These are phyloP conservation scores for Aureobasidium subglaciale DNA, from an alignment of 2,329 filamentous ascomycete species.

Conservation along the genomic window DNA sequence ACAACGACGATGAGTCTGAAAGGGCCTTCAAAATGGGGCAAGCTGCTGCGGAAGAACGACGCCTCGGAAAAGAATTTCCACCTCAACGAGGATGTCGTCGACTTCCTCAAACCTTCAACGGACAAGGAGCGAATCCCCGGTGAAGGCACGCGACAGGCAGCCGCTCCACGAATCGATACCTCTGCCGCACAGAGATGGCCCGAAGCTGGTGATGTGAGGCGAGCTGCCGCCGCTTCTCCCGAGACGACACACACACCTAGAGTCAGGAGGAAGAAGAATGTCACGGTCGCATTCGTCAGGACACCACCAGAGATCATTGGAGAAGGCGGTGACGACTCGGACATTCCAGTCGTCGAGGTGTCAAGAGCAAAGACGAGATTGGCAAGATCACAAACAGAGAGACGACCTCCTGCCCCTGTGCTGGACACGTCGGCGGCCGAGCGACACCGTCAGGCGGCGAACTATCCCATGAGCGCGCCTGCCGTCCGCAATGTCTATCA, in stretches of 20 bases:
- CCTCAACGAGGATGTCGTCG: slow-evolving; percentile 44
- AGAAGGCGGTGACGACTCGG: slow-evolving; percentile 82
- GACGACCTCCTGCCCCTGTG: slow-evolving; percentile 18
- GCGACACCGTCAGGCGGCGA: not conserved
- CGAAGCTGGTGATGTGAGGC: slow-evolving; percentile 37
- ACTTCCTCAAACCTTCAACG: slow-evolving; percentile 51
- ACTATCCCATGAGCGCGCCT: not conserved
- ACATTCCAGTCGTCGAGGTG: slow-evolving; percentile 64
- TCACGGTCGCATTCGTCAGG: slow-evolving; percentile 68
- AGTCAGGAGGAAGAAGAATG: slow-evolving; percentile 53
- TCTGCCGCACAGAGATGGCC: slow-evolving; percentile 45
- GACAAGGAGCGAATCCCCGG: slow-evolving; percentile 30
- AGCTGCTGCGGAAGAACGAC: slow-evolving; percentile 23
- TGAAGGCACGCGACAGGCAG: slow-evolving; percentile 23
- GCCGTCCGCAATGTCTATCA: not conserved
- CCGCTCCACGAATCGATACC: slow-evolving; percentile 41
- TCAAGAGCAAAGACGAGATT: slow-evolving; percentile 46
- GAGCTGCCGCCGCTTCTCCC: slow-evolving; percentile 13
- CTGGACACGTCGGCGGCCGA: slow-evolving; percentile 4
- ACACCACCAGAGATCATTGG: slow-evolving; percentile 75
- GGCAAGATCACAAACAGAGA: slow-evolving; percentile 24
- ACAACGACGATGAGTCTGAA: slow-evolving; percentile 9
- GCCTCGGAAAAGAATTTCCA: slow-evolving; percentile 19
- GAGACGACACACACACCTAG: slow-evolving; percentile 20
- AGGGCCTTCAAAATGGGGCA: slow-evolving; percentile 18